Evolutionary conservation across 176 grass and related monocot genomes (phyloP), one percentile per base, ranked within the genome.

Genomic region (Oryza coarctata): DNA sequence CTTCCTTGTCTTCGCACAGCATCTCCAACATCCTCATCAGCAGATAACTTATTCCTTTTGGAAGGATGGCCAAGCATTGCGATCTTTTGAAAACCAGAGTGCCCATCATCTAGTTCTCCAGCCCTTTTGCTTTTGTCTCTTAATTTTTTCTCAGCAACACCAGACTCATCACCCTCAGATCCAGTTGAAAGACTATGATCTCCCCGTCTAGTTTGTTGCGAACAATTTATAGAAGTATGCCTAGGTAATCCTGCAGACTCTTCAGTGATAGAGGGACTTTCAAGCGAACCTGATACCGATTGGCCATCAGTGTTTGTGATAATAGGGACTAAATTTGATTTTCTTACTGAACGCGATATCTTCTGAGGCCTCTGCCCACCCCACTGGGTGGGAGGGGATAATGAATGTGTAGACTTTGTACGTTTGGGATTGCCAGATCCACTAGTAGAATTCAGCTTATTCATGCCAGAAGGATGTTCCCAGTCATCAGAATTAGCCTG

Each of bases 291-390:
- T 78, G 86, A 66, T 70, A 84, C 76, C 41, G 44, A 65, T 80
- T 77, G 58, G 50, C 82, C 83, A 85, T 91, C 92, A 43, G 86
- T 79, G 84, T 38, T 74, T 74, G 87, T 77, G 39, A 84, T 74
- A 75, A 94, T 64, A 47, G 92, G 87, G 20, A 77, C 78, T 82
- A 92, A 86, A 88, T 92, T 97, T 80, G 94, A 97, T 79, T 91
- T 92, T 75, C 94, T 92, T 89, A 90, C 89, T 40, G 81, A 85
- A 65, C 94, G 94, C 20, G 91, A 94, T 78, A 93, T 90, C 82
- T 97, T 97, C 40, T 87, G 94, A 90, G 94, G 89, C 83, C 94
- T 97, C 63, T 97, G 94, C 38, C 87, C 88, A 89, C 74, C 92
- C 92, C 94, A 97, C 74, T 94, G 88, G 27, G 87, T 79, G 11